Evolutionary conservation across 495 filamentous ascomycete species (phyloP), one percentile per base, ranked within the genome.

Genomic region (Penicillium steckii): DNA sequence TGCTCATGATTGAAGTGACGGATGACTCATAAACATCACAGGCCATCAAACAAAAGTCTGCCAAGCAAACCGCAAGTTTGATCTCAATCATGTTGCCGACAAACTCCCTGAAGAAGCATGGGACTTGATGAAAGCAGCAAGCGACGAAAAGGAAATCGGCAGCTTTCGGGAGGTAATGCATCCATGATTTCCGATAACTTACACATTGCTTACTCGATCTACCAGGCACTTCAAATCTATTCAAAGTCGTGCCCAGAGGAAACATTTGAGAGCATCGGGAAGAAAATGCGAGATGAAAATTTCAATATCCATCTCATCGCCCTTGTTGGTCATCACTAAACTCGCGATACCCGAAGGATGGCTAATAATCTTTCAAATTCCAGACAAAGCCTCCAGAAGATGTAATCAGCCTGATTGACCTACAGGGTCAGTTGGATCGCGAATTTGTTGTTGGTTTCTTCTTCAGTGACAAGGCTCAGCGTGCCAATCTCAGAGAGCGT

Each of bases 371-470:
- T 12, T 33, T 21, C 27, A 7, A 46, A 32, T 52, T 32, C 30
- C 25, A 89, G 80, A 78, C 85, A 52, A 73, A 78, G 10, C 74
- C 82, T 29, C 51, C 86, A 6, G 65, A 75, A 0, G 60, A 75
- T 13, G 85, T 84, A 4, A 78, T 87, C 55, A 92, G 83, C 49
- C 81, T 88, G 52, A 89, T 97, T 70, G 84, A 94, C 53, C 78
- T 96, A 8, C 87, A 96, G 56, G 94, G 94, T 18, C 85, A 90
- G 49, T 64, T 85, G 2, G 81, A 88, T 60, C 83, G 85, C 62
- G 86, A 86, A 59, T 96, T 88, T 61, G 75, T 80, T 10, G 83
- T 95, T 52, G 80, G 81, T 0, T 89, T 88, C 59, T 85, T 82
- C 53, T 85, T 82, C 60, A 76, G 72, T 30, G 59, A 72, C 18